phyloP scores from a whole-genome alignment of 805 yeast genomes.

The Lachancea meyersii region DNA sequence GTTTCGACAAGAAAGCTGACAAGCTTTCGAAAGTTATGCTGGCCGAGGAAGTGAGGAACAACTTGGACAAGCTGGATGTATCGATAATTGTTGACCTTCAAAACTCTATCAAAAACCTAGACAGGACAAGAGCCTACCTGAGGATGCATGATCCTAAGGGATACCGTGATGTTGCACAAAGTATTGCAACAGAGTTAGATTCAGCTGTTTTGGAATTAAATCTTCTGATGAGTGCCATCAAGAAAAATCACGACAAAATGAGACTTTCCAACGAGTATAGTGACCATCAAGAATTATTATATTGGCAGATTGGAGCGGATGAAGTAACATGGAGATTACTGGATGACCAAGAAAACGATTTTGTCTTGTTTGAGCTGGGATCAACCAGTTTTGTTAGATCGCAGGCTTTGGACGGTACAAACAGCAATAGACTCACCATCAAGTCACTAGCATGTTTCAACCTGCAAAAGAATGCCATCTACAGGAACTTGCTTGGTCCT shows the following conservation, averaged over 20 bases:
- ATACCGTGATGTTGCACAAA: constrained; percentile 35
- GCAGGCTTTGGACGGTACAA: constrained; percentile 49
- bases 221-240: constrained; percentile 39
- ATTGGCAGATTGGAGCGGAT: constrained; percentile 47
- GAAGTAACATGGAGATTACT: constrained; percentile 54
- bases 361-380: constrained; percentile 49
- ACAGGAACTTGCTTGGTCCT: constrained; percentile 49
- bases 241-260: constrained; percentile 28
- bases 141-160: constrained; percentile 32
- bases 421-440: constrained; percentile 42
- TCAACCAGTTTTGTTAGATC: constrained; percentile 42
- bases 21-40: constrained; percentile 46
- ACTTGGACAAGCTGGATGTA: constrained; percentile 30
- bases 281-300: constrained; percentile 29
- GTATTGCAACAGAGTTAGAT: constrained; percentile 33
- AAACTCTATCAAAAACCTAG: constrained; percentile 41
- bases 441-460: constrained; percentile 47
- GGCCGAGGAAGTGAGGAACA: constrained; percentile 45
- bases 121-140: constrained; percentile 37
- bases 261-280: constrained; percentile 22
- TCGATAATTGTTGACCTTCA: constrained; percentile 45
- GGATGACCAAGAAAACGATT: constrained; percentile 42
- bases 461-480: constrained; percentile 41
- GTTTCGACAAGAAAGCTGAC: constrained; percentile 38
- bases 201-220: constrained; percentile 37